phyloP scores from a whole-genome alignment of 164 flowering plant genomes.

The Stephania yunnanensis region DNA sequence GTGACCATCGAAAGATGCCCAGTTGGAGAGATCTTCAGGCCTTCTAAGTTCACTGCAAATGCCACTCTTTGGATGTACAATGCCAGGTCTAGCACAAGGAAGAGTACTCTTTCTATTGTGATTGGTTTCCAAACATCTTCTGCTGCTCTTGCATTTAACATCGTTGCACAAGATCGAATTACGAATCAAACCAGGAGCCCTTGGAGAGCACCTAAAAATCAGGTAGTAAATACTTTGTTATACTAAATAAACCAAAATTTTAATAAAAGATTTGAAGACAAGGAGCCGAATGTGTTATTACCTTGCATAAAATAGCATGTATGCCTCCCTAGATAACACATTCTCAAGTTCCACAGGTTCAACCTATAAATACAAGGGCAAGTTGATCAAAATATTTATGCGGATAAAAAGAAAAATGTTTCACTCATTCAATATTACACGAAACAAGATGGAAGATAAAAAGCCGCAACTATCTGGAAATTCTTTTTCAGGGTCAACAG shows the following conservation, averaged over 20 bases:
- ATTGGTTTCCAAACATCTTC: conserved; percentile 16
- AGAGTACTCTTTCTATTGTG: conserved; percentile 15
- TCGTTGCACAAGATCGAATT: conserved; percentile 26
- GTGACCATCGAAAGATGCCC: conserved; percentile 13
- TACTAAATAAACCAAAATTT: neutral
- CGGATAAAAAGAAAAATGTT: neutral
- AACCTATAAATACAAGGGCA: conserved; percentile 41
- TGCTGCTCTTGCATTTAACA: conserved; percentile 17
- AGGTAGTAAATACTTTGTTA: neutral
- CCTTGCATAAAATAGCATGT: conserved; percentile 92
- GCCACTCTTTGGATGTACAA: conserved; percentile 5
- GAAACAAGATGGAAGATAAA: neutral
- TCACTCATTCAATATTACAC: neutral
- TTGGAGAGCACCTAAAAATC: conserved; percentile 59
- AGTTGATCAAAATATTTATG: conserved; percentile 2
- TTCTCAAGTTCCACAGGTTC: conserved; percentile 59
- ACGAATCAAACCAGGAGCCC: conserved; percentile 62
- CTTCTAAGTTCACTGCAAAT: conserved; percentile 5
- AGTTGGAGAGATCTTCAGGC: conserved; percentile 13
- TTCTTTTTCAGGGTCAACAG: neutral
- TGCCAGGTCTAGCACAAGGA: conserved; percentile 16
- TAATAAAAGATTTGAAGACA: neutral
- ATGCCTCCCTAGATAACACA: conserved; percentile 69
- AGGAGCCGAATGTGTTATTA: conserved; percentile 17
- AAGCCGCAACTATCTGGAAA: neutral